Base-by-base conservation (phyloP, 441 rosid genomes). In the Erodium trifolium region DNA sequence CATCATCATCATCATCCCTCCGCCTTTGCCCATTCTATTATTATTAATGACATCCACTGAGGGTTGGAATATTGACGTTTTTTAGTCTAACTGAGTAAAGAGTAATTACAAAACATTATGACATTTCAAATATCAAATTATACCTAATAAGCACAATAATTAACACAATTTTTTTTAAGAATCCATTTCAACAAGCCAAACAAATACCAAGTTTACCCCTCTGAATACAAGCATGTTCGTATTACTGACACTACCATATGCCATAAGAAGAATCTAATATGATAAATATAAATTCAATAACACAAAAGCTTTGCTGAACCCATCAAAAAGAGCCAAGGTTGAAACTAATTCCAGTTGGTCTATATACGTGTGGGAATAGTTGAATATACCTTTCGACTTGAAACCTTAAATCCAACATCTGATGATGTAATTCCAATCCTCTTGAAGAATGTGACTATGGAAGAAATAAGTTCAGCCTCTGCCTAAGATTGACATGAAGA, bases 381-480 rank as follows among this genome's bases (percentile, higher is more conserved):
- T 65, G 43, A 45, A 0, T 23, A 49, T 72, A 93, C 97, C 98
- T 93, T 91, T 72, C 96, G 85, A 80, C 97, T 91, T 29, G 97
- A 90, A 82, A 91, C 83, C 80, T 82, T 91, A 79, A 93, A 88
- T 71, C 98, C 97, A 70, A 93, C 89, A 73, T 93, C 97, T 57
- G 88, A 81, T 45, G 89, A 77, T 41, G 90, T 85, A 75, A 93
- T 84, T 68, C 98, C 96, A 82, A 89, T 74, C 75, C 82, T 81
- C 80, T 86, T 90, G 81, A 90, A 90, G 81, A 90, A 89, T 55
- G 93, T 78, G 60, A 87, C 79, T 47, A 90, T 81, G 59, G 97
- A 82, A 43, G 97, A 89, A 63, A 91, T 80, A 39, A 91, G 94
- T 73, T 91, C 98, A 51, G 98, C 97, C 84, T 93, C 98, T 45